phyloP scores from a whole-genome alignment of 2,329 filamentous ascomycete species.

The Ceratocystis alfenasii region DNA sequence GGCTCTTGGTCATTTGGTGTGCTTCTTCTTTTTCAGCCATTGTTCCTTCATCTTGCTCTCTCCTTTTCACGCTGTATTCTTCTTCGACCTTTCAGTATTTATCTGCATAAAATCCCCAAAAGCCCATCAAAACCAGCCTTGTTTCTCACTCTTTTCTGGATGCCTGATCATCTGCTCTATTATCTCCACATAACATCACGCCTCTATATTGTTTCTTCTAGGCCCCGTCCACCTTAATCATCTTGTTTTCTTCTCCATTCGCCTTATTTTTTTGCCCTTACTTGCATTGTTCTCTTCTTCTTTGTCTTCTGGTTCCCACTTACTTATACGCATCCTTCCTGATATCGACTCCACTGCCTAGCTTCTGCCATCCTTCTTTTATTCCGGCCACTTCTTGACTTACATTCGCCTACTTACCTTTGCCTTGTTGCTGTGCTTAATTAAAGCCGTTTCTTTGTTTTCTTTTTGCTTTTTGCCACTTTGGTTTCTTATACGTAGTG shows the following conservation, averaged over 20 bases:
- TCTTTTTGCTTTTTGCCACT: not conserved
- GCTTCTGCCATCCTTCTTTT: not conserved
- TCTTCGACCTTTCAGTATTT: not conserved
- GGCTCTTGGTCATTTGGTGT: not conserved
- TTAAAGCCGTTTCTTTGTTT: not conserved
- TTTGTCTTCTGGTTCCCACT: not conserved
- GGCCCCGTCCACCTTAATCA: not conserved
- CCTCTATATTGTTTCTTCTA: too few species aligned
- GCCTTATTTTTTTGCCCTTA: not conserved
- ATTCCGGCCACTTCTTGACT: not conserved
- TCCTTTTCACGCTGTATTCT: not conserved
- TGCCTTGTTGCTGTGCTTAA: slow-evolving; percentile 1
- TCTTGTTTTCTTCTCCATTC: not conserved
- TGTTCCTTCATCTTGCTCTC: not conserved
- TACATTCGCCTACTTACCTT: not conserved
- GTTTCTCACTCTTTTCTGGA: not conserved
- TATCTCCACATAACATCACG: not conserved
- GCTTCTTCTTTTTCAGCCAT: not conserved
- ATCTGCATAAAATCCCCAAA: not conserved
- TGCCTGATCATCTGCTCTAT: not conserved
- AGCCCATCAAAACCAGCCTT: not conserved
- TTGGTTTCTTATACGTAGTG: not conserved
- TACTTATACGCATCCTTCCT: slow-evolving; percentile 9
- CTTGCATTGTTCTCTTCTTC: not conserved
- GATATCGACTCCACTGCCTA: not conserved